A percentile compares a stretch with the other conserved stretches of the same genome.
These are phyloP conservation scores for Suaeda aralocaspica DNA, from an alignment of 148 eudicot genomes.

Conservation along the genomic window DNA sequence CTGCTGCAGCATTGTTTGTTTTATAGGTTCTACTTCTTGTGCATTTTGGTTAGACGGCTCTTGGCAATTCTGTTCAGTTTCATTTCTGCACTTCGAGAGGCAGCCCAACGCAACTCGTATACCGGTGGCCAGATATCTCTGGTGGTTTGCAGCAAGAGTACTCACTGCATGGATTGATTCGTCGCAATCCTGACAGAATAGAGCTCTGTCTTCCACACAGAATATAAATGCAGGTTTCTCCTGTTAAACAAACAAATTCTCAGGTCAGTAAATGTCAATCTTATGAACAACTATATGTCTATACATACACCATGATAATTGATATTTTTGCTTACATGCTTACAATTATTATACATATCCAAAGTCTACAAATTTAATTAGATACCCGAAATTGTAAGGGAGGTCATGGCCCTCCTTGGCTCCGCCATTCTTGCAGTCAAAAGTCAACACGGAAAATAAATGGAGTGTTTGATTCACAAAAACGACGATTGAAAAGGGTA, in stretches of 20 bases:
- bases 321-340: too few relatives aligned
- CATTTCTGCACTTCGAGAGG: constrained; percentile 40
- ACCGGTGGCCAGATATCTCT: constrained; percentile 86
- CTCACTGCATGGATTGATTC: constrained; percentile 68
- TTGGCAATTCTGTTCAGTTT: constrained; percentile 31
- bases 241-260: constrained; percentile 28
- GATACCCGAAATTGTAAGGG: too few relatives aligned
- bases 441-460: too few relatives aligned
- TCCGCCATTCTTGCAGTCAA: too few relatives aligned
- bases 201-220: constrained; percentile 97
- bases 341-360: too few relatives aligned
- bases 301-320: too few relatives aligned
- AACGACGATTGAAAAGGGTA: too few relatives aligned
- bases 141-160: constrained; percentile 78
- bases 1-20: constrained; percentile 37
- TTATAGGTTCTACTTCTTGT: constrained; percentile 28
- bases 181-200: constrained; percentile 87
- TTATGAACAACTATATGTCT: too few relatives aligned
- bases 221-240: constrained; percentile 94
- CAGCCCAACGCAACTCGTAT: constrained; percentile 62
- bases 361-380: too few relatives aligned
- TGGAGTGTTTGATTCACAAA: too few relatives aligned
- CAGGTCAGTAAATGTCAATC: too few relatives aligned
- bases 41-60: constrained; percentile 59
- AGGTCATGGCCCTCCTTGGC: too few relatives aligned